Evolutionary conservation across 768 basidiomycete genomes (phyloP).

Genomic region (Hortiboletus flavorubellus): DNA sequence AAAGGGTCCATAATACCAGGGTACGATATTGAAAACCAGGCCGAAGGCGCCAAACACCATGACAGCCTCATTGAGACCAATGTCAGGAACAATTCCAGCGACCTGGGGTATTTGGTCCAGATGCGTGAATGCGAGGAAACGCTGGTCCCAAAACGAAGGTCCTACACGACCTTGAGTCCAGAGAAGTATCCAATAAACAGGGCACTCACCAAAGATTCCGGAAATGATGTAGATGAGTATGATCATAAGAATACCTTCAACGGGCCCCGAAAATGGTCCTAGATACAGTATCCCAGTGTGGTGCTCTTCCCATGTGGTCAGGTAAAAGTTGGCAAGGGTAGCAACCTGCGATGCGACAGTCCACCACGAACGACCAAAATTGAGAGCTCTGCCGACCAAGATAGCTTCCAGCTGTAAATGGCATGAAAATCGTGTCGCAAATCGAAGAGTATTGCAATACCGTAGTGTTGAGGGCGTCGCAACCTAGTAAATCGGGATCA

Average conservation of each 20-base stretch:
- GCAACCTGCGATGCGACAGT: conserved; percentile 82
- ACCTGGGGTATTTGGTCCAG: conserved; percentile 51
- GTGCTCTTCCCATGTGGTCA: conserved; percentile 80
- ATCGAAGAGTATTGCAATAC: conserved; percentile 37
- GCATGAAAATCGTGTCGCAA: neutral
- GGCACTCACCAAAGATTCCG: conserved; percentile 62
- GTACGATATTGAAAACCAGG: conserved; percentile 76
- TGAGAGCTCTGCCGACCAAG: conserved; percentile 78
- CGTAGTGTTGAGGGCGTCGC: conserved; percentile 93
- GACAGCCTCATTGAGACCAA: conserved; percentile 82
- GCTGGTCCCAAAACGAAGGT: conserved; percentile 76
- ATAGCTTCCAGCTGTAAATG: conserved; percentile 77
- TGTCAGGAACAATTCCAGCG: conserved; percentile 50
- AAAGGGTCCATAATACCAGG: conserved; percentile 41
- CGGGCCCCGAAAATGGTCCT: conserved; percentile 90
- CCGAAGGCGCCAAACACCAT: conserved; percentile 75
- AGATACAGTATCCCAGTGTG: conserved; percentile 92
- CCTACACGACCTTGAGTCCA: conserved; percentile 41
- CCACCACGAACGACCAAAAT: conserved; percentile 96
- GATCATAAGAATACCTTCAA: conserved; percentile 93
- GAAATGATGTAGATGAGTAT: conserved; percentile 71
- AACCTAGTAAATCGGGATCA: conserved; percentile 43
- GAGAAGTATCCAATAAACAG: neutral
- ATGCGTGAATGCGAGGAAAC: conserved; percentile 55
- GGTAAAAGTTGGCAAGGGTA: conserved; percentile 66